These are phyloP conservation scores for Coemansia sp. DNA, from an alignment of 192 early-diverging fungal genomes.

Conservation along the genomic window DNA sequence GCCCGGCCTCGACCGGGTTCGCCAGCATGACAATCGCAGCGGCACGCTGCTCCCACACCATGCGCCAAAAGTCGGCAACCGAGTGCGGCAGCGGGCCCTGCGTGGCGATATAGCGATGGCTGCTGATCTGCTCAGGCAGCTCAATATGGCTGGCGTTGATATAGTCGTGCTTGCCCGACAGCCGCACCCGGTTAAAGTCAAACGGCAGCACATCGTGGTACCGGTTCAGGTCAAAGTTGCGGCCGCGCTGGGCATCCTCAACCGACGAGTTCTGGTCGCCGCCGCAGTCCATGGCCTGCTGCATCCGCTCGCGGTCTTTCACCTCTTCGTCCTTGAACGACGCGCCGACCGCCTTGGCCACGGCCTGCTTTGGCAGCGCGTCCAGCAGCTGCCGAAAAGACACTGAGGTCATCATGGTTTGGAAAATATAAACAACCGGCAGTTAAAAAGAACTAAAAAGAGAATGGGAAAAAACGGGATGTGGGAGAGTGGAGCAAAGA, in stretches of 20 bases:
- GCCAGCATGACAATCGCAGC: conserved; percentile 82
- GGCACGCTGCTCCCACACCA: conserved; percentile 72
- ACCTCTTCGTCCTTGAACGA: conserved; percentile 11
- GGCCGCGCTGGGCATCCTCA: conserved; percentile 24
- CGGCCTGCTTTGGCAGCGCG: conserved; percentile 22
- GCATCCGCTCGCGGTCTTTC: conserved; percentile 24
- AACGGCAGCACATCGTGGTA: conserved; percentile 89
- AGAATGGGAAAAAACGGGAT: not conserved
- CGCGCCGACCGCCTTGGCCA: conserved; percentile 11
- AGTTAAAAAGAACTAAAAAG: not conserved
- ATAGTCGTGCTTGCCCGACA: conserved; percentile 58
- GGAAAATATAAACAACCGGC: not conserved
- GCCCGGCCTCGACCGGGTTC: conserved; percentile 63
- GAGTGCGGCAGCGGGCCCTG: conserved; percentile 81
- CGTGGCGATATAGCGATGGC: conserved; percentile 68
- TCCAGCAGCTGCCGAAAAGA: conserved; percentile 39
- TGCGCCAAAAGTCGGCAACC: conserved; percentile 80
- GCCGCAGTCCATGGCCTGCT: conserved; percentile 16
- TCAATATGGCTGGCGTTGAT: conserved; percentile 78
- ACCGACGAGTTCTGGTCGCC: not conserved
- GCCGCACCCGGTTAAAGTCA: conserved; percentile 61
- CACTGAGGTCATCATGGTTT: conserved; percentile 11
- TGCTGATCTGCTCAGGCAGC: conserved; percentile 29
- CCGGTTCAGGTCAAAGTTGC: conserved; percentile 61
- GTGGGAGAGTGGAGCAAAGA: not conserved